Conservation (phyloP, 768 basidiomycete genomes). For the Chalciporus piperatus region DNA sequence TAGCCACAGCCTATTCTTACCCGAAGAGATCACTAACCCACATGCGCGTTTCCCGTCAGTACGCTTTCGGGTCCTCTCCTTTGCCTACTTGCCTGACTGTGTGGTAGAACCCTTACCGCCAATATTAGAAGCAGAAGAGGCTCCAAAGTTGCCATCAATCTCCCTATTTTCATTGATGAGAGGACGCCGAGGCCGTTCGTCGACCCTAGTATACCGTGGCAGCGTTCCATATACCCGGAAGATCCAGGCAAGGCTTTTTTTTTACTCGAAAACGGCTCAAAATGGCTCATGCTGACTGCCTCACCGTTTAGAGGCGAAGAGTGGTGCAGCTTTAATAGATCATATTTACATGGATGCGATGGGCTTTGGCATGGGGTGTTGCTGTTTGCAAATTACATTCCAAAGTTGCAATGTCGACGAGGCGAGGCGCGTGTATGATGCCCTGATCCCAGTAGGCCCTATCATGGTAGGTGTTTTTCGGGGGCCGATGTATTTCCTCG, state of each 20-base stretch:
- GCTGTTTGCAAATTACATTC: slow-evolving; percentile 96
- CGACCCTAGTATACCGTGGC: slow-evolving; percentile 89
- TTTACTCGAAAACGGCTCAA: slow-evolving; percentile 4
- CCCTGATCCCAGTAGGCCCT: slow-evolving; percentile 91
- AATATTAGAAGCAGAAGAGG: slow-evolving; percentile 90
- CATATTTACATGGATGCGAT: slow-evolving; percentile 99
- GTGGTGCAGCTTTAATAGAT: slow-evolving; percentile 82
- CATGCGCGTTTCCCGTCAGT: slow-evolving; percentile 98
- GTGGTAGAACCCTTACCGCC: slow-evolving; percentile 85
- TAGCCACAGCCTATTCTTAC: slow-evolving; percentile 91
- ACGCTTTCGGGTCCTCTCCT: slow-evolving; percentile 8
- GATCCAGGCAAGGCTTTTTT: slow-evolving; percentile 60
- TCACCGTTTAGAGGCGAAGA: slow-evolving; percentile 66
- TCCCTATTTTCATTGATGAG: slow-evolving; percentile 87
- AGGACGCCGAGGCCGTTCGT: slow-evolving; percentile 88
- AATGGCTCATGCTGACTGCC: slow-evolving; percentile 3
- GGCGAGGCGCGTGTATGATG: slow-evolving; percentile 91
- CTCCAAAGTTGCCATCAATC: slow-evolving; percentile 92
- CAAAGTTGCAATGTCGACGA: slow-evolving; percentile 94
- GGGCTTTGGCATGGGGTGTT: slow-evolving; percentile 99
- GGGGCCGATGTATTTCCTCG: background rate
- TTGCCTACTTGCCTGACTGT: slow-evolving; percentile 9
- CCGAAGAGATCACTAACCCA: slow-evolving; percentile 94
- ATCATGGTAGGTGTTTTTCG: slow-evolving; percentile 66
- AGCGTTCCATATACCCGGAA: slow-evolving; percentile 78